Evolutionary conservation across 148 eudicot species (phyloP).

Genomic region (Cornus florida): DNA sequence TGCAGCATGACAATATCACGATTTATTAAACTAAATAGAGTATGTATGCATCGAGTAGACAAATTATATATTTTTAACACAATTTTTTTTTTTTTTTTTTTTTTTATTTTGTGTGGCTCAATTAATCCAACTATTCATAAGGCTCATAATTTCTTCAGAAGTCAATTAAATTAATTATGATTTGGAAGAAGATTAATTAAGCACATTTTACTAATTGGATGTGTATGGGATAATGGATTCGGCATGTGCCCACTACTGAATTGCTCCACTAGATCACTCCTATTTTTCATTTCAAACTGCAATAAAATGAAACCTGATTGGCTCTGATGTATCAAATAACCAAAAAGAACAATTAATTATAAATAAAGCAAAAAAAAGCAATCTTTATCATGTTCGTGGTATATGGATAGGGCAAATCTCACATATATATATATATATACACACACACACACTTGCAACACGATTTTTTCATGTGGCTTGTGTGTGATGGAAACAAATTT

Average conservation of each 20-base stretch:
- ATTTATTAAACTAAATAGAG: too few relatives aligned
- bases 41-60: too few relatives aligned
- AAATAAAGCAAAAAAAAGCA: neutral
- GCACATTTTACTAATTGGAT: neutral
- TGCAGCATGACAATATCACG: too few relatives aligned
- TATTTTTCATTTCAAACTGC: neutral
- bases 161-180: neutral
- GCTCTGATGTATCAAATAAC: neutral
- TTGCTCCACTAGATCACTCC: neutral
- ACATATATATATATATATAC: too few relatives aligned
- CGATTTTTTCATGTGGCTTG: neutral
- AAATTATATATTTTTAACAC: too few relatives aligned
- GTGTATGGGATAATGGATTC: neutral
- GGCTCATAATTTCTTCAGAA: too few relatives aligned
- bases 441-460: neutral
- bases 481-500: neutral
- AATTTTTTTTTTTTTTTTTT: too few relatives aligned
- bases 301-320: neutral
- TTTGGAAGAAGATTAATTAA: neutral
- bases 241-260: neutral
- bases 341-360: neutral
- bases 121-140: too few relatives aligned
- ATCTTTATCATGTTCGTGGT: too few relatives aligned
- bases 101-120: neutral
- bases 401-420: neutral